Base-by-base conservation (phyloP, 1,284 basidiomycete genomes). In the Wolfiporia cocos region DNA sequence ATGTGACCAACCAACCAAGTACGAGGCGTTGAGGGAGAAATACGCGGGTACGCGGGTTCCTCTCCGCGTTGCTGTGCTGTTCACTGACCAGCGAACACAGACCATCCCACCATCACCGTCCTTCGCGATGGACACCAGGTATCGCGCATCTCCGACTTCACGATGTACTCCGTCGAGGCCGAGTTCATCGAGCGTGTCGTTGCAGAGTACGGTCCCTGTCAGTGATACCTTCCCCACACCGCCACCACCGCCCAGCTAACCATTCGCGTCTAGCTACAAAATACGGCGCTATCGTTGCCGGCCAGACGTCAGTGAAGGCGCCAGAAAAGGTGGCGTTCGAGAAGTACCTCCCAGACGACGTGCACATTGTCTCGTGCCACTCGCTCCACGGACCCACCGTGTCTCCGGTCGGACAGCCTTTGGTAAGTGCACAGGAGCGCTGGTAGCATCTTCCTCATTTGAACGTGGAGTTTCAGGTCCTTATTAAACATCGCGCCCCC, bases 231-330 rank as follows among this genome's bases (percentile, higher is more conserved):
- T 33, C 15, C 42, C 35, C 35, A 23, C 20, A 20, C 9, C n/a
- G 7, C 21, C n/a, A 35, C n/a, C 6, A 17, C 6, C 15, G 6
- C 5, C n/a, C n/a, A 23, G 41, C 46, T 58, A 18, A 39, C 23
- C 5, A 10, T 18, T 32, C 26, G 5, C 20, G 29, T 30, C 1
- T 55, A 93, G 91, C 93, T 9, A 96, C 93, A 3, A 98, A 97
- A 66, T 66, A 94, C 15, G 81, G 90, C 17, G 89, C 95, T 1
- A 85, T 97, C 38, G 94, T 99, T 5, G 81, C 92, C 1, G 95
- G 92, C 0, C 95, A 99, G 65, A 98, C 95, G 0, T 94, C 91
- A 1, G 95, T 98, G 44, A 99, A 99, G 63, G 90, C 92, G 0
- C 96, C 96, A 0, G 95, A 99, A 61, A 82, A 78, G 51, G 76